Evolutionary conservation across 140 eudicot genomes (phyloP), one percentile per base, ranked within the genome.

Genomic region (Flaveria floridana): DNA sequence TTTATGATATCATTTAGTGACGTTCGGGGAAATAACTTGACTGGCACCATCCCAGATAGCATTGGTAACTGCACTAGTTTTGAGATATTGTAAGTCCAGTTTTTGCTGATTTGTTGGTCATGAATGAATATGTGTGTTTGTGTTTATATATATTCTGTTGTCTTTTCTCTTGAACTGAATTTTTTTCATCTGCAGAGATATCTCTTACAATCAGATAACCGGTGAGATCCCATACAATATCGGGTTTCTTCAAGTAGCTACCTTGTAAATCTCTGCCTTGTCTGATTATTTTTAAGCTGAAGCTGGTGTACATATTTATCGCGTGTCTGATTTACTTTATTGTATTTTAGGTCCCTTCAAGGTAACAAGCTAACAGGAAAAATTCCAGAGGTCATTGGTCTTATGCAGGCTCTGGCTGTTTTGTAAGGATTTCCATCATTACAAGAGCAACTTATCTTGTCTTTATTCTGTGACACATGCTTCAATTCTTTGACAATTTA

Each of bases 391-490:
- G 97, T 92, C 73, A 83, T 92, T 55, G 97, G 97, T 65, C 82
- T 92, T 19, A 92, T 92, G 97, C 97, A 92, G 79, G 97, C 97
- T 20, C 87, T 92, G 2, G 97, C 97, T 48, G 97, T 92, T 57
- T 53, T 92, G 97, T 92, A 87, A 87, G 96, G 53, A 65, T 65
- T 34, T 72, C 25, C 19, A 68, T 75, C 20, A 11, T 41, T 20
- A 39, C 37, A 48, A 50, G 21, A 25, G 9, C 28, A 41, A 48
- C 26, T 14, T 10, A 30, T 9, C 6, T 2, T 1, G 4, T 59
- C 20, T 59, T 8, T 46, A 25, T 68, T 48, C 2, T 4, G 3
- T 61, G 58, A 68, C 53, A 18, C 6, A 55, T 37, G 0, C 30
- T 51, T 16, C 20, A 39, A 52, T 26, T 28, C 47, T 37, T 47